A percentile compares a stretch with the other conserved stretches of the same genome.
phyloP scores from a whole-genome alignment of 129 eudicot genomes.

The Flaveria brownii region DNA sequence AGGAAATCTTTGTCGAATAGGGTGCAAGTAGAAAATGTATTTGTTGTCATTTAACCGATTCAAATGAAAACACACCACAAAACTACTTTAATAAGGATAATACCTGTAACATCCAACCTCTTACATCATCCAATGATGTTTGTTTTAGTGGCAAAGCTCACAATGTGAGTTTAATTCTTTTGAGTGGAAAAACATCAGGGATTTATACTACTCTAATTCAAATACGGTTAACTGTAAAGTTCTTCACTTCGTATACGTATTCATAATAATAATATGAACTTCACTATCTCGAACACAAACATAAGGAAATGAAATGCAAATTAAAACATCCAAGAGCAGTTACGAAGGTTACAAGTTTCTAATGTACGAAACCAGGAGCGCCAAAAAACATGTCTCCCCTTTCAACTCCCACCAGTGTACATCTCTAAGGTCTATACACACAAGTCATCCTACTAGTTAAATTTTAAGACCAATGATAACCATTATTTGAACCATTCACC shows the following conservation, averaged over 20 bases:
- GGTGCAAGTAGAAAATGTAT: not conserved
- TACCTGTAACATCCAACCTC: too few relatives aligned
- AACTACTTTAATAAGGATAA: too few relatives aligned
- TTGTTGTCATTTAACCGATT: not conserved
- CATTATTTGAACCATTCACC: slow-evolving; percentile 17
- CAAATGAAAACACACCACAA: too few relatives aligned
- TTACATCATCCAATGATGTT: too few relatives aligned
- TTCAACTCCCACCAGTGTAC: slow-evolving; percentile 31
- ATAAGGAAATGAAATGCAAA: not conserved
- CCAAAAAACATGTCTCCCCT: slow-evolving; percentile 41
- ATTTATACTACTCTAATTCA: too few relatives aligned
- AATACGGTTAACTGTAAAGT: too few relatives aligned
- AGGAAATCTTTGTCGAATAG: not conserved
- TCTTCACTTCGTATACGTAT: too few relatives aligned
- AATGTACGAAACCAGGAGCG: slow-evolving; percentile 27
- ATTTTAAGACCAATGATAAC: not conserved
- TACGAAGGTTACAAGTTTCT: slow-evolving; percentile 22
- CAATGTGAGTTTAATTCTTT: too few relatives aligned
- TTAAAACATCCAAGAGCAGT: slow-evolving; percentile 9
- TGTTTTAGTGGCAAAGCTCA: too few relatives aligned
- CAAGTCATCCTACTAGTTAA: slow-evolving; percentile 30
- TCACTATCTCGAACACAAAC: not conserved
- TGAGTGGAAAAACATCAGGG: too few relatives aligned
- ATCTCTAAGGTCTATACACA: slow-evolving; percentile 29
- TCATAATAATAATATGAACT: too few relatives aligned